Percentiles rank a stretch among this genome's conserved stretches.
These are phyloP conservation scores for Solanum hybrid DNA, from an alignment of 305 asterid genomes.

Conservation along the genomic window DNA sequence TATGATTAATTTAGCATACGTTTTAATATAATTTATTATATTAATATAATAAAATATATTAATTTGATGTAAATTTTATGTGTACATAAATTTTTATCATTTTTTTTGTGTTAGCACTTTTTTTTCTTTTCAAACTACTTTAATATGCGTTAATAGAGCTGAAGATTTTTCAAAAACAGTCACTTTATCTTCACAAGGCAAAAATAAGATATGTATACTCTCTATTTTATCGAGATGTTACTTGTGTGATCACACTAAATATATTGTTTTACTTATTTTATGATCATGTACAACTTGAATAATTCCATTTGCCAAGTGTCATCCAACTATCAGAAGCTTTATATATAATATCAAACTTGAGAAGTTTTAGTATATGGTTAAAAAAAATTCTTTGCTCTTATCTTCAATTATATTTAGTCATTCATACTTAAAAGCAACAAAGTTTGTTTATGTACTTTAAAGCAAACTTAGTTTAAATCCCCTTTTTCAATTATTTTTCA, in stretches of 20 bases:
- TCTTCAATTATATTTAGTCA: conserved; percentile 2
- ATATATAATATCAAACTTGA: not conserved
- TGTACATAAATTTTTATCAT: not conserved
- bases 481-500: conserved; percentile 21
- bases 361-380: not conserved
- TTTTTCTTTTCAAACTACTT: not conserved
- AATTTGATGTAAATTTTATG: not conserved
- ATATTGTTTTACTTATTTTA: not conserved
- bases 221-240: not conserved
- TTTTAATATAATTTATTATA: not conserved
- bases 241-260: not conserved
- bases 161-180: rapidly evolving
- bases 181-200: not conserved
- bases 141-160: not conserved
- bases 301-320: not conserved
- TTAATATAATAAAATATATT: not conserved
- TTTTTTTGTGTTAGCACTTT: not conserved
- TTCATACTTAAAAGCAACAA: conserved; percentile 60
- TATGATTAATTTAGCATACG: not conserved
- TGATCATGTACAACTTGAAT: not conserved
- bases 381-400: not conserved
- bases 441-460: conserved; percentile 11
- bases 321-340: not conserved
- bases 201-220: not conserved
- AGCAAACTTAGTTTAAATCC: conserved; percentile 45